Conservation (phyloP, 129 eudicot species). For the Centaurea solstitialis region DNA sequence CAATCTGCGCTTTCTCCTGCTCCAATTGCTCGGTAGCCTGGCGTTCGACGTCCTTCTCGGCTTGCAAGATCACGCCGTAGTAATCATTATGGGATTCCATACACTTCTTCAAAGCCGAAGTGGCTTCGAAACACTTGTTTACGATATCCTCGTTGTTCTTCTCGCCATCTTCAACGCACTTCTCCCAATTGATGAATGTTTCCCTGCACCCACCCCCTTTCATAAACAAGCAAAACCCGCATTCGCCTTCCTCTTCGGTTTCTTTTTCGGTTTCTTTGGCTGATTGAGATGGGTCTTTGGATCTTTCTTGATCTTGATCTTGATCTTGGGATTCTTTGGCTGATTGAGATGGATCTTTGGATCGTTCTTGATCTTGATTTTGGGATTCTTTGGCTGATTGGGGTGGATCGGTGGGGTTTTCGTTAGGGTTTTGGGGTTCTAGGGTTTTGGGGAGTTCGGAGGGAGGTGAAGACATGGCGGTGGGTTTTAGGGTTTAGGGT, state of each 20-base stretch:
- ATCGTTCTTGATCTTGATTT: neutral
- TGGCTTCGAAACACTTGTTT: constrained; percentile 39
- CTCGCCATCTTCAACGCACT: constrained; percentile 69
- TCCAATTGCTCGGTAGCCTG: constrained; percentile 22
- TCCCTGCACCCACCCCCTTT: constrained; percentile 73
- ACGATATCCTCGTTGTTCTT: constrained; percentile 63
- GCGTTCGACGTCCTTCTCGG: constrained; percentile 30
- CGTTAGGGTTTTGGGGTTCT: constrained; percentile 2
- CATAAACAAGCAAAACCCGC: constrained; percentile 73
- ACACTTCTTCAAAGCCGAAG: constrained; percentile 66
- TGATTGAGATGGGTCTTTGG: constrained; percentile 22
- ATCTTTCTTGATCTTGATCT: constrained; percentile 10
- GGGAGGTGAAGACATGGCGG: constrained; percentile 17
- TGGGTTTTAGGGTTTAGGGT: constrained; percentile 13
- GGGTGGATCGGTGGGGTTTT: too few relatives aligned
- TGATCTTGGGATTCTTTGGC: constrained; percentile 25
- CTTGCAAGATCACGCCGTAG: constrained; percentile 34
- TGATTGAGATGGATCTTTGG: constrained; percentile 22
- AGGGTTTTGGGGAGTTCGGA: constrained; percentile 14
- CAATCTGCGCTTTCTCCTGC: constrained; percentile 9
- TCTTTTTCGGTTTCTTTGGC: constrained; percentile 25
- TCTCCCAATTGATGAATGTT: constrained; percentile 53
- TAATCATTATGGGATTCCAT: constrained; percentile 83
- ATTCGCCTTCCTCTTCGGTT: constrained; percentile 53
- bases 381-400: too few relatives aligned